Evolutionary conservation across 75 land plant species (phyloP), one percentile per base, ranked within the genome.

Genomic region (Picea sitchensis): DNA sequence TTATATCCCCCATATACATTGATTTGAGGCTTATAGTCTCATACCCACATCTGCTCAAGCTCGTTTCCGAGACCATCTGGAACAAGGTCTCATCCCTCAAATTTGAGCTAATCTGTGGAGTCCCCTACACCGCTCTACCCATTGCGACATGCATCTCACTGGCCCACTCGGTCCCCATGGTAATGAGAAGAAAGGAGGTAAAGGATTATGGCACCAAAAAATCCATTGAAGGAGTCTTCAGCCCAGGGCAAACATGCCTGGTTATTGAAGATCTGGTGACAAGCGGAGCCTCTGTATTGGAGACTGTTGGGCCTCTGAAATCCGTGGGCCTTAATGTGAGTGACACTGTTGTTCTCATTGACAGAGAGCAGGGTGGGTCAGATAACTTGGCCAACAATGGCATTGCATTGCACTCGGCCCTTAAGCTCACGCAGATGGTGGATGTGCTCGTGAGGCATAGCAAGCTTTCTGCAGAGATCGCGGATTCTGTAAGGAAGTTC

Each of bases 61-160:
- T 83, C 56, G 92, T 97, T 60, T 78, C 94, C 79, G 75, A 83
- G 23, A 83, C 91, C 76, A 84, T 96, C 47, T 76, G 84, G 81
- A 31, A 76, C 8, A 68, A 77, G 5, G 82, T 77, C 3, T 21
- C 76, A 7, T 69, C 78, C n/a, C 59, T 68, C 41, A 23, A 34
- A 34, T 92, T 71, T 80, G 95, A 94, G 82, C 83, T 95, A 77
- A 78, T 97, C 68, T 95, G 98, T 85, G 99, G 98, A 63, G 98
- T 95, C 57, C 99, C 99, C 38, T 95, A 95, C 91, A 95, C 98
- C 32, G 98, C 98, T 31, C 94, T 95, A 76, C 99, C 99, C 67
- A 93, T 95, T 79, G 96, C 99, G 79, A 91, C 99, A 71, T 77
- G 60, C 83, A 83, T 93, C 58, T 91, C 96, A 41, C 80, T 91